Evolutionary conservation across 2,329 filamentous ascomycete species (phyloP), one percentile per base, ranked within the genome.

Genomic region (Zymoseptoria brevis): DNA sequence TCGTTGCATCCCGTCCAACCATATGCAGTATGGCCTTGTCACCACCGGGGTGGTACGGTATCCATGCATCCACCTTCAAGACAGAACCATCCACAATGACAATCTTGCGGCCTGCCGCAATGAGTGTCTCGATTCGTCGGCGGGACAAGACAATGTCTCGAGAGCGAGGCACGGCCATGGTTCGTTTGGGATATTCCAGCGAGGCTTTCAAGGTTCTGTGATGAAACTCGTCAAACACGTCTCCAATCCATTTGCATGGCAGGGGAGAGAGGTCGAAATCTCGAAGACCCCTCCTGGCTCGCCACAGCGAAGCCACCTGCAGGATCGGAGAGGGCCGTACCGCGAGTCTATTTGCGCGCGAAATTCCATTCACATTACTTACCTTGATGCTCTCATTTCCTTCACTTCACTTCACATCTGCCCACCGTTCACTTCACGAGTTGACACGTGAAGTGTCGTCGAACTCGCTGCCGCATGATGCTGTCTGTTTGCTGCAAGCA

Each of bases 1-100:
- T 92, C 9, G 93, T 96, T 55, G 90, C 93, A 63, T 74, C 72
- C 66, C 72, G 64, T 26, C 72, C 72, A 61, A 97, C 84, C 90
- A 96, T 94, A 72, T 99, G 94, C 72, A 85, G 79, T 64, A 99
- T 95, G 57, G 93, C 84, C 75, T 91, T 94, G 68, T 93, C 87
- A 67, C 94, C 94, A 59, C 94, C 94, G 11, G 94, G 94, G 70
- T 97, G 94, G 70, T 89, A 96, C 56, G 84, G 84, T 56, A 95
- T 77, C 90, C 91, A 99, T 48, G 87, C 81, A 74, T 97, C 93
- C 30, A 90, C 86, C 76, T 91, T 96, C 66, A 97, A 75, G 8
- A 96, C 91, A 68, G 85, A 84, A 60, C 85, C 81, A 67, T 96
- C 85, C 60, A 94, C 80, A 56, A 99, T 90, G 62, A 96, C 82